Evolutionary conservation across 257 asterid genomes (phyloP), one percentile per base, ranked within the genome.

Genomic region (Linderniella brevidens): DNA sequence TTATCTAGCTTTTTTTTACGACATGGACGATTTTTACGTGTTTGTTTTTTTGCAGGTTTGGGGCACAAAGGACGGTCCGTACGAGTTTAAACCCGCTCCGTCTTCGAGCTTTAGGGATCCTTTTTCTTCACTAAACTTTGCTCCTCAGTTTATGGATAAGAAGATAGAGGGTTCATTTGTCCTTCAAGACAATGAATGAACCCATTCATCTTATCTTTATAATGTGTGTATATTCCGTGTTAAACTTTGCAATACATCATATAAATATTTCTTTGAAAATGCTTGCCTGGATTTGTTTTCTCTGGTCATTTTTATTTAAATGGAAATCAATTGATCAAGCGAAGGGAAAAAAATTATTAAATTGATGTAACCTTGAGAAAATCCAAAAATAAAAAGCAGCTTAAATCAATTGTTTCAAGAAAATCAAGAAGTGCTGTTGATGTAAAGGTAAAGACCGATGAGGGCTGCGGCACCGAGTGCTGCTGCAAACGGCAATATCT

Each of bases 61-160:
- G 97, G 97, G 95, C 17, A 88, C 73, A 41, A 87, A 78, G 74
- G 92, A 65, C 40, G 88, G 98, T 41, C 93, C 96, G 0, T 81
- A 79, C 20, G 98, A 76, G 68, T 85, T 90, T 66, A 84, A 85
- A 73, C 73, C 88, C 3, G 96, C 93, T 50, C 88, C 96, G 29
- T 54, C 86, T 18, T 81, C 98, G 9, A 76, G 92, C 54, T 75
- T 67, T 54, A 68, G 59, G 4, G 93, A 81, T 49, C 66, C 68
- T 13, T 65, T 73, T 19, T 68, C 82, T 14, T 69, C 85, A 47
- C 54, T 78, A 51, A 75, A 59, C 53, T 66, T 79, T 47, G 73
- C 75, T 46, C 69, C 78, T 41, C 72, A 74, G 29, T 56, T 77
- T 57, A 46, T 60, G 53, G 94, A 77, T 60, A 71, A 65, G 60